A percentile compares a stretch with the other conserved stretches of the same genome.
phyloP scores from a whole-genome alignment of 2,329 filamentous ascomycete genomes.

The Calonectria pseudoturangicola region DNA sequence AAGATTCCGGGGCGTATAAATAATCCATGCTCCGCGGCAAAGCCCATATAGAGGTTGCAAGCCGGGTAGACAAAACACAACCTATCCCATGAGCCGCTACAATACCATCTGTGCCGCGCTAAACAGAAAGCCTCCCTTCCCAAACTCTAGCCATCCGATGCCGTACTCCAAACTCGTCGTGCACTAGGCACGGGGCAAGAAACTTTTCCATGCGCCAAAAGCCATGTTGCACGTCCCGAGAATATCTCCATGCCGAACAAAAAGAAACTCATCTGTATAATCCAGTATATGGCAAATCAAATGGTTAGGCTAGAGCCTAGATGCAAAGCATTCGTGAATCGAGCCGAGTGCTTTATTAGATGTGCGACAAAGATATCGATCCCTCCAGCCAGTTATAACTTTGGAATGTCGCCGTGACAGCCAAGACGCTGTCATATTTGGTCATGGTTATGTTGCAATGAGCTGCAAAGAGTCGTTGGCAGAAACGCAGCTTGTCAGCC shows the following conservation, averaged over 20 bases:
- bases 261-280: conserved; percentile 29
- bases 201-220: conserved; percentile 32
- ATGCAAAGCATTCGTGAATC: background rate
- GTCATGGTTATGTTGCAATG: background rate
- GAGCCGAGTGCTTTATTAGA: conserved; percentile 13
- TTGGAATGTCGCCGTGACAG: background rate
- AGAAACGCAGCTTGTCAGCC: background rate
- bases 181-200: conserved; percentile 26
- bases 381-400: background rate
- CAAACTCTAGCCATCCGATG: conserved; percentile 42
- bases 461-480: background rate
- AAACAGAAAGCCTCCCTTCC: conserved; percentile 34
- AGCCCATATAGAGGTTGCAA: background rate
- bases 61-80: conserved; percentile 16
- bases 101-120: conserved; percentile 28
- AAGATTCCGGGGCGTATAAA: conserved; percentile 32
- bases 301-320: conserved; percentile 25
- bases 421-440: background rate
- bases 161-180: conserved; percentile 40
- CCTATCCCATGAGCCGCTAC: conserved; percentile 12
- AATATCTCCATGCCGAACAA: conserved; percentile 26
- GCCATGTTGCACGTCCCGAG: conserved; percentile 31
- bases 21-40: conserved; percentile 17
- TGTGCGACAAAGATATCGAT: conserved; percentile 3
- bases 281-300: conserved; percentile 23